Base-by-base conservation (phyloP, 352 stramenopile genomes). In the Globisporangium cederbergense region DNA sequence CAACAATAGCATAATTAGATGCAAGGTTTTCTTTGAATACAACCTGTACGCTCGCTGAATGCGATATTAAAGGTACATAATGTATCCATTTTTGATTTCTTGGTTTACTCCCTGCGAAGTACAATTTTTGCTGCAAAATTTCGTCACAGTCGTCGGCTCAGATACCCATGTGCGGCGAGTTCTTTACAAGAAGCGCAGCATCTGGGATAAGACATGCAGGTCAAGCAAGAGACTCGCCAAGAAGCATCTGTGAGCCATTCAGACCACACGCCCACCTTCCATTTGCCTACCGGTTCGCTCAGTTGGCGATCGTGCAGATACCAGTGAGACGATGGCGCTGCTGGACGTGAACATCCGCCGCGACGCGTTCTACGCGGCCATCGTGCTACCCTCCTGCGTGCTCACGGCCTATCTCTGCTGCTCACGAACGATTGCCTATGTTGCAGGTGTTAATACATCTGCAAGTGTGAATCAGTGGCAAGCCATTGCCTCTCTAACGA, bases 181-280 rank as follows among this genome's bases (percentile, higher is more conserved):
- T 32, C 47, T 32, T n/a, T n/a, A 52, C 13, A 6, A 52, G 20
- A 10, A 40, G 7, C 9, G 36, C 4, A 4, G 25, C 20, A 18
- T 32, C 47, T 53, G 47, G 20, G 47, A 53, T 53, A 53, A 53
- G 47, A 53, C 47, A 20, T 20, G 20, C 25, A 53, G 20, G 47
- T 13, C 47, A 53, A 53, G 47, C 47, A 53, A 53, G 47, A 53
- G 47, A 53, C 13, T 9, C 36, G 9, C 36, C 36, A 40, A 40
- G 36, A 40, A 40, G 36, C 6, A 7, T 40, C 36, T 40, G 7
- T 11, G 36, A 40, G 36, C 36, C 36, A 40, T 13, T 40, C 9
- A 40, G 36, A 40, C 36, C 36, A 40, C 36, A 40, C 34, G 9
- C 45, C 45, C 22, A 25, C 22, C 22, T 25, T 25, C 20, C 45